Evolutionary conservation across 208 protist genomes (phyloP), one percentile per base, ranked within the genome.

Genomic region (Balamuthia mandrillaris): DNA sequence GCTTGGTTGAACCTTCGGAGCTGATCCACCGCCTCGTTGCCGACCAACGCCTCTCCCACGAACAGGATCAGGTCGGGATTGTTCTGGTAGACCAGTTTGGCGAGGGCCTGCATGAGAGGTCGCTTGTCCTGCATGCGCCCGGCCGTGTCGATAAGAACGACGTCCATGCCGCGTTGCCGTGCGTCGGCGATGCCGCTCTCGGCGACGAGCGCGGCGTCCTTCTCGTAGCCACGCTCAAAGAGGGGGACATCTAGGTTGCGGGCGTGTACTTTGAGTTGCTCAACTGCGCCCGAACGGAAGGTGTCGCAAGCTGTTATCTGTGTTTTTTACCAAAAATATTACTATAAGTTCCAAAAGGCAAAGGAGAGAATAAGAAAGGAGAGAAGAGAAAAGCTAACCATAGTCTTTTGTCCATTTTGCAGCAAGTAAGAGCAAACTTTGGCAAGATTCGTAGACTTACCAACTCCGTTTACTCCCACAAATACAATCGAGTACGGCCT

Each of bases 51-150:
- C 90, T 99, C 98, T 6, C 98, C 98, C 0, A 99, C 99, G 89
- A 99, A 99, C 5, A 99, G 89, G 5, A 99, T 94, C 9, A 99
- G 88, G 81, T 99, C 95, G 1, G 98, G 98, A 41, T 96, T 91
- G 84, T 99, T 99, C 75, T 97, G 91, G 68, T 98, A 90, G 45
- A 99, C 96, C 4, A 99, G 93, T 88, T 98, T 98, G 7, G 96
- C 95, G 14, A 99, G 92, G 2, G 96, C 93, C 4, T 95, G 94
- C 99, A 99, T 99, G 18, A 99, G 95, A 18, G 95, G 95, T 85
- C 97, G 96, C 91, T 99, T 99, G 65, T 99, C 97, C 88, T 99
- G 98, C 98, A 99, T 99, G 75, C 99, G 94, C 41, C 99, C 99
- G 10, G 98, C 98, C 2, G 99, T 99, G 90, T 99, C 99, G 44